phyloP scores from a whole-genome alignment of 768 basidiomycete species.

The Psilocybe sp. region DNA sequence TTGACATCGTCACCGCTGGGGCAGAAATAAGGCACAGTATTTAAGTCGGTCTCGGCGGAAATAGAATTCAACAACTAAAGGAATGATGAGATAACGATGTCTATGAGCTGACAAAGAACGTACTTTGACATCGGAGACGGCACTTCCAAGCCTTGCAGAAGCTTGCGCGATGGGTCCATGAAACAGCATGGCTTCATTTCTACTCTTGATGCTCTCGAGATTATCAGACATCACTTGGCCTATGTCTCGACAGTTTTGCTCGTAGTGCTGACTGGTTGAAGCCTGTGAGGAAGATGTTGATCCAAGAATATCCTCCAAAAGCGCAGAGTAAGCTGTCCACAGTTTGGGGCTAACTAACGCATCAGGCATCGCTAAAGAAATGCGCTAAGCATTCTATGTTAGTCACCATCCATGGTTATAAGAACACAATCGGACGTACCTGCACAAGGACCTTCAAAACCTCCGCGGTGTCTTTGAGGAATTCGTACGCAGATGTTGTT shows the following conservation, averaged over 20 bases:
- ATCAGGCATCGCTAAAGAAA: constrained; percentile 71
- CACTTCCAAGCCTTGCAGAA: constrained; percentile 57
- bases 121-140: constrained; percentile 54
- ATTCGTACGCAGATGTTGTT: constrained; percentile 49
- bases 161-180: constrained; percentile 60
- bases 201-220: constrained; percentile 64
- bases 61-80: constrained; percentile 75
- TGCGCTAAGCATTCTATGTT: constrained; percentile 42
- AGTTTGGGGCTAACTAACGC: constrained; percentile 70
- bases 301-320: constrained; percentile 47
- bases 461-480: constrained; percentile 50
- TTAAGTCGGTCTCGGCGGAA: constrained; percentile 59
- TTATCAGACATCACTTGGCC: constrained; percentile 52
- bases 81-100: not conserved
- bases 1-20: constrained; percentile 36
- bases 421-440: constrained; percentile 34
- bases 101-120: not conserved
- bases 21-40: constrained; percentile 56
- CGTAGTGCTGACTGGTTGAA: constrained; percentile 30
- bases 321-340: constrained; percentile 53
- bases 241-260: constrained; percentile 40
- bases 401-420: not conserved
- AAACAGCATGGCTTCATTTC: constrained; percentile 83
- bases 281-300: constrained; percentile 30
- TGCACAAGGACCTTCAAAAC: constrained; percentile 59